These are phyloP conservation scores for Singerocomus inundabilis DNA, from an alignment of 1,284 basidiomycete species.

Conservation along the genomic window DNA sequence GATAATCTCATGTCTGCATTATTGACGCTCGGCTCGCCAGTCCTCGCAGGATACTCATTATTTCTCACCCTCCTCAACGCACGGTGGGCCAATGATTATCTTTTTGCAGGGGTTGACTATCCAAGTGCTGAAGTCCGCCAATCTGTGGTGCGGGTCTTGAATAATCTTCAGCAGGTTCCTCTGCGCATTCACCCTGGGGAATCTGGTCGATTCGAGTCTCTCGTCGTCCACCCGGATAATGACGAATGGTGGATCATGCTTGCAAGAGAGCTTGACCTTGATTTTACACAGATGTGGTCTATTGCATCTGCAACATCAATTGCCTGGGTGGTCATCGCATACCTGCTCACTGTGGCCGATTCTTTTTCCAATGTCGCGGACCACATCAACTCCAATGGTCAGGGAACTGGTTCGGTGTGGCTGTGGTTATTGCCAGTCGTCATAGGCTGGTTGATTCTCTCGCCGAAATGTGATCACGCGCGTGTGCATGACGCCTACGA, in stretches of 20 bases:
- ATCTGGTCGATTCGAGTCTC: constrained; percentile 29
- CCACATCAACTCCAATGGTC: constrained; percentile 33
- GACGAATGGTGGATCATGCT: constrained; percentile 33
- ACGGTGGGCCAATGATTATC: constrained; percentile 26
- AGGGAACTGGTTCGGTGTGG: constrained; percentile 39
- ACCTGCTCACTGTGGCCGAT: constrained; percentile 41
- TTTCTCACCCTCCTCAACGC: constrained; percentile 33
- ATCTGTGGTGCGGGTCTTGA: constrained; percentile 24
- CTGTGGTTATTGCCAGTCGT: constrained; percentile 45
- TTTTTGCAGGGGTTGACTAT: constrained; percentile 25
- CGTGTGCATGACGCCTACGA: constrained; percentile 33
- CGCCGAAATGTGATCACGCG: constrained; percentile 39
- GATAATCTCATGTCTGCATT: constrained; percentile 34
- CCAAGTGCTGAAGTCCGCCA: constrained; percentile 14
- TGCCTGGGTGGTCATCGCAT: constrained; percentile 43
- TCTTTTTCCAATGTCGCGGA: constrained; percentile 32
- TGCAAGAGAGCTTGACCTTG: constrained; percentile 24
- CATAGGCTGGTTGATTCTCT: constrained; percentile 40
- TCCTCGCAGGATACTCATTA: constrained; percentile 34
- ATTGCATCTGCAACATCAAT: constrained; percentile 40
- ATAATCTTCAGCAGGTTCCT: constrained; percentile 32
- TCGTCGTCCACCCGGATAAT: constrained; percentile 34
- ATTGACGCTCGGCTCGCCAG: constrained; percentile 36
- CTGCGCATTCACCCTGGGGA: constrained; percentile 25
- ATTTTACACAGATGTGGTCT: constrained; percentile 38